A percentile compares a stretch with the other conserved stretches of the same genome.
Conservation (phyloP, 352 stramenopile genomes). For the Globisporangium parvum region DNA sequence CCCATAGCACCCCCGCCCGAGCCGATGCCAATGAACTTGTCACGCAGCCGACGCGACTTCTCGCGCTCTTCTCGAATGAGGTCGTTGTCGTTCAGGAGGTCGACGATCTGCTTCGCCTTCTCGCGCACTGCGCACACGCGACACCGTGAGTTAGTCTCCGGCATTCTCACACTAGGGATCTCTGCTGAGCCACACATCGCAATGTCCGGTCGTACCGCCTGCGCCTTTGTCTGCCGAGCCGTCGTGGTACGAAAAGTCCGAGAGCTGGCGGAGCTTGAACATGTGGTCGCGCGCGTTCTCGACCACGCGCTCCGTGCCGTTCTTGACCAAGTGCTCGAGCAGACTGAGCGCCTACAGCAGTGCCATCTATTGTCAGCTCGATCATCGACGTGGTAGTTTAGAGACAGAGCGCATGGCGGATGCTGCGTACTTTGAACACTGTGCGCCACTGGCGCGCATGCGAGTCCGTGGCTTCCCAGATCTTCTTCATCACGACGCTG, state of each 20-base stretch:
- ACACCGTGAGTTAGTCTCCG: neutral
- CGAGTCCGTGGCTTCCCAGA: slow-evolving; percentile 93
- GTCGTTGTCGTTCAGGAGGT: slow-evolving; percentile 87
- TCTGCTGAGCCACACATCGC: neutral
- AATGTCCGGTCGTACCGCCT: slow-evolving; percentile 35
- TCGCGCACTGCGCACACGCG: slow-evolving; percentile 52
- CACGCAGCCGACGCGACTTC: slow-evolving; percentile 74
- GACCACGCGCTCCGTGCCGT: slow-evolving; percentile 96
- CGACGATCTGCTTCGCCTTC: slow-evolving; percentile 86
- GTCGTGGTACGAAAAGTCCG: slow-evolving; percentile 87
- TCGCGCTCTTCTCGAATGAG: slow-evolving; percentile 84
- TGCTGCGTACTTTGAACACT: slow-evolving; percentile 91
- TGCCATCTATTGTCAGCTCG: neutral
- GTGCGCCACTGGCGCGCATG: slow-evolving; percentile 92
- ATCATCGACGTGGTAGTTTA: neutral
- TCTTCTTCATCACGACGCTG: slow-evolving; percentile 88
- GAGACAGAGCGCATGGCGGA: neutral
- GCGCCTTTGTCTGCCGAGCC: slow-evolving; percentile 80
- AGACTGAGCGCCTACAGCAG: slow-evolving; percentile 74
- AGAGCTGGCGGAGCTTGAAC: slow-evolving; percentile 86
- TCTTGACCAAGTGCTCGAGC: slow-evolving; percentile 97
- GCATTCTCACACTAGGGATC: too few relatives aligned
- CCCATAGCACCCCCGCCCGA: slow-evolving; percentile 37
- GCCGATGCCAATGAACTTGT: slow-evolving; percentile 88
- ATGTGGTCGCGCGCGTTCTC: slow-evolving; percentile 96